Conservation (phyloP, 2,329 filamentous ascomycete species). For the Aspergillus awamori region DNA sequence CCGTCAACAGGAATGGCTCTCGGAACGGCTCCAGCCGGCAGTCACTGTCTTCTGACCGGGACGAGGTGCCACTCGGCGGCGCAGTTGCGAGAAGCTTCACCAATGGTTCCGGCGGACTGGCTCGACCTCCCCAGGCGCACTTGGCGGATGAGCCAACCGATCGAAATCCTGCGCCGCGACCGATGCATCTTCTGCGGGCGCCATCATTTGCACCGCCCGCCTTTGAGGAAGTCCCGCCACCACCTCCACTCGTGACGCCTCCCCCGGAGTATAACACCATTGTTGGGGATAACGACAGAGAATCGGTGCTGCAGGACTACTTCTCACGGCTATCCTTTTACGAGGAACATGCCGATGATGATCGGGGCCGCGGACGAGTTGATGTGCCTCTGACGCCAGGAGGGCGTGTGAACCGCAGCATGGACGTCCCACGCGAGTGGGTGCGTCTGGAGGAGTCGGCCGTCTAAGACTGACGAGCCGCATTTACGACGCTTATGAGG, state of each 20-base stretch:
- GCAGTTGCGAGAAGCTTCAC: constrained; percentile 42
- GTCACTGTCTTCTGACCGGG: constrained; percentile 28
- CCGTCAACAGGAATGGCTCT: constrained; percentile 25
- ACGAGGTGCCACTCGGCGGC: constrained; percentile 30
- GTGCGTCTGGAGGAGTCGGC: constrained; percentile 42
- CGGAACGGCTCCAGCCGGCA: constrained; percentile 31
- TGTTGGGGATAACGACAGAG: constrained; percentile 69
- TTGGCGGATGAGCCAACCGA: constrained; percentile 50
- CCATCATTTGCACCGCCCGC: constrained; percentile 88
- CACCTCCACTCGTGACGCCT: constrained; percentile 74
- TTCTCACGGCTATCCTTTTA: constrained; percentile 73
- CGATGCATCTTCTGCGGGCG: constrained; percentile 79
- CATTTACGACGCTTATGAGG: constrained; percentile 3
- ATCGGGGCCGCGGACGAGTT: constrained; percentile 47
- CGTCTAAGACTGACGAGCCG: constrained; percentile 4
- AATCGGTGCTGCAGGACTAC: constrained; percentile 76
- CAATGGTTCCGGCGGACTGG: constrained; percentile 43
- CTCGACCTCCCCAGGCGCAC: constrained; percentile 55
- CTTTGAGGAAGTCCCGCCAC: constrained; percentile 79
- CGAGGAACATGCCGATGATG: constrained; percentile 64
- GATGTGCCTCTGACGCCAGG: constrained; percentile 67
- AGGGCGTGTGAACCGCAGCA: constrained; percentile 63
- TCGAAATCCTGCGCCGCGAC: constrained; percentile 56
- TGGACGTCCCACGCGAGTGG: constrained; percentile 65
- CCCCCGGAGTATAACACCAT: constrained; percentile 84